Base-by-base conservation (phyloP, 179 eudicot genomes). In the Actinidia arguta region DNA sequence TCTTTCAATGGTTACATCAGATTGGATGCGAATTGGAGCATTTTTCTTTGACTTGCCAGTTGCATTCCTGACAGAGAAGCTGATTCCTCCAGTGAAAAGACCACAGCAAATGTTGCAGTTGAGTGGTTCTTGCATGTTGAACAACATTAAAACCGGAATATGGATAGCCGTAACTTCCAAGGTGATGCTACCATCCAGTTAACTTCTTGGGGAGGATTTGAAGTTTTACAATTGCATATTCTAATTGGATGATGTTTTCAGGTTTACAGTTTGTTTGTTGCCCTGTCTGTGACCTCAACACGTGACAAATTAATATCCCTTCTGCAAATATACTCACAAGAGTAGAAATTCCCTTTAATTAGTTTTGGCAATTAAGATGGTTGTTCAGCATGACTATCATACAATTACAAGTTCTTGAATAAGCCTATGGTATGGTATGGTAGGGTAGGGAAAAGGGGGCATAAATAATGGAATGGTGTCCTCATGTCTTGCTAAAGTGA, bases 251-350 rank as follows among this genome's bases (percentile, higher is more conserved):
- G 47, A 20, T 42, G 31, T 58, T 83, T 84, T 70, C 92, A 96
- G 99, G 94, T 92, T 82, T 96, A 82, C 99, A 96, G 93, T 96
- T 94, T 18, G 99, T 90, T 83, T 90, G 99, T 14, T 96, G 98
- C 85, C 99, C 98, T 39, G 99, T 94, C 47, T 94, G 99, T 79
- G 95, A 96, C 90, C 94, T 92, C 68, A 85, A 90, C 81, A 89
- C 98, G 5, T 47, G 54, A 78, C 16, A 69, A 67, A 50, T 10
- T 54, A 51, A 13, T 20, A 25, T 48, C 39, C 51, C 64, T 46
- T 14, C 59, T 51, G 6, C 52, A 7, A 17, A 27, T 25, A 76
- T n/a, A 50, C 9, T 10, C 24, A 68, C 58, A 42, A 36, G 50
- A 58, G 51, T 11, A 4, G 18, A 55, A 46, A 55, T 6, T 76